Evolutionary conservation across 1,139 yeast species (phyloP).

Genomic region (Candida pseudocylindracea): DNA sequence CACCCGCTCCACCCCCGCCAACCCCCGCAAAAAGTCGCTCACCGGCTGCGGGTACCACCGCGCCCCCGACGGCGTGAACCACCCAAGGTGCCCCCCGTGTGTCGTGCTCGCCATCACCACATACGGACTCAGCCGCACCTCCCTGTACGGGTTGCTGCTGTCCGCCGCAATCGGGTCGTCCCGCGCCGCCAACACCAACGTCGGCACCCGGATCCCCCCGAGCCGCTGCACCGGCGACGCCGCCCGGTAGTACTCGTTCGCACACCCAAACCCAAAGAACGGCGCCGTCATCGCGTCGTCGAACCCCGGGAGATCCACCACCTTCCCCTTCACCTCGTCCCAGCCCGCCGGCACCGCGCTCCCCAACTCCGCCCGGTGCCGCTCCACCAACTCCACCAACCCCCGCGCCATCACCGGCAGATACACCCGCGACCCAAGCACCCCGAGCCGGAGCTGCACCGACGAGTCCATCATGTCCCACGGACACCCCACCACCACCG

Average conservation of each 20-base stretch:
- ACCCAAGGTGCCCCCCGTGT: constrained; percentile 69
- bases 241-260: constrained; percentile 6
- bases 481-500: constrained; percentile 14
- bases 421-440: constrained; percentile 23
- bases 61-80: constrained; percentile 24
- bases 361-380: constrained; percentile 15
- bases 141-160: constrained; percentile 28
- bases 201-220: constrained; percentile 26
- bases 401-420: constrained; percentile 31
- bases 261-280: constrained; percentile 1
- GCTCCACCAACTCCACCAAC: constrained; percentile 17
- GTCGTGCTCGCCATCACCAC: constrained; percentile 43
- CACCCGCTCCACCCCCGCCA: too few relatives aligned
- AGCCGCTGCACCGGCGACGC: constrained; percentile 12
- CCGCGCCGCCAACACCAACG: constrained; percentile 20
- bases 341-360: constrained; percentile 3
- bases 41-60: constrained; percentile 31
- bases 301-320: constrained; percentile 2
- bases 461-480: constrained; percentile 11
- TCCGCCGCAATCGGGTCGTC: constrained; percentile 39
- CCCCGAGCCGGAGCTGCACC: constrained; percentile 15
- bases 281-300: constrained; percentile 1
- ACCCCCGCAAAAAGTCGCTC: too few relatives aligned
- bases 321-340: constrained; percentile 8
- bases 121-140: constrained; percentile 46